Base-by-base conservation (phyloP, 306 rosid genomes). In the Morella rubra region DNA sequence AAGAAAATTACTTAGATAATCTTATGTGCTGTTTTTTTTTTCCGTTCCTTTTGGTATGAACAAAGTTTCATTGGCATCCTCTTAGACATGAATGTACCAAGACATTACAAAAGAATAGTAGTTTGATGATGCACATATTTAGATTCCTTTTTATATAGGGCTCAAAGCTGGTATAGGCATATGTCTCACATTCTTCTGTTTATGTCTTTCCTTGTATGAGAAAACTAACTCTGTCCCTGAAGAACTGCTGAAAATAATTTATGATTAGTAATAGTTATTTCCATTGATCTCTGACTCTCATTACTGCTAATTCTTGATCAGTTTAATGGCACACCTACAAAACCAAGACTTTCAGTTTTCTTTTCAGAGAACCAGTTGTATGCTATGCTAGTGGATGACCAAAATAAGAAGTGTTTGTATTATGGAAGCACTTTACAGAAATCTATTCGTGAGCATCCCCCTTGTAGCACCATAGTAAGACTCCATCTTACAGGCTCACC, bases 361-460 rank as follows among this genome's bases (percentile, higher is more conserved):
- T 95, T 92, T 82, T 95, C 97, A 13, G 92, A 86, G 8, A 90
- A 90, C 54, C 97, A 95, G 74, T 71, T 92, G 79, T 89, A 95
- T 85, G 97, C 97, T 4, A 90, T 89, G 97, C 85, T 95, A 61
- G 96, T 95, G 27, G 96, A 95, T 77, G 98, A 95, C 78, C 88
- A 87, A 72, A 92, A 88, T 81, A 92, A 89, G 71, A 92, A 87
- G 80, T 90, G 98, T 67, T 80, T 95, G 83, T 92, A 89, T 80
- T 89, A 89, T 68, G 97, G 87, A 79, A 95, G 92, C 81, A 92
- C 97, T 0, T 74, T 89, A 65, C 98, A 92, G 85, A 95, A 90
- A 78, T 88, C 86, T 19, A 69, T 90, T 46, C 84, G 91, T 46
- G 82, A 75, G 71, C 50, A 76, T 82, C 79, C 92, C 44, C 75